Evolutionary conservation across 208 protist genomes (phyloP).

Genomic region (Herpetomonas samuelpessoai): DNA sequence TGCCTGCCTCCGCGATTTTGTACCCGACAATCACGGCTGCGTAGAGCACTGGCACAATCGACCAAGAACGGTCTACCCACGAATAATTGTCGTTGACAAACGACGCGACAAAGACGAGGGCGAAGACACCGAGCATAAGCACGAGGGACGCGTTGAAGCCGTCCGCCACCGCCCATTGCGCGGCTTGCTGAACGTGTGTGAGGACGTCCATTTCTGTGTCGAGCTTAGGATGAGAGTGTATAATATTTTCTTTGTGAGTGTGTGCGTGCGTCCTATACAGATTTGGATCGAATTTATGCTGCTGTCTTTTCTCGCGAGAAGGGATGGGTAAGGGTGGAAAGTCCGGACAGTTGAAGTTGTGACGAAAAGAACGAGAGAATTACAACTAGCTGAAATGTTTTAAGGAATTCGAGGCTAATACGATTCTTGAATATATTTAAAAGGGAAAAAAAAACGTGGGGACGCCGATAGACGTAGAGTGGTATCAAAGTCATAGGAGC

Average conservation of each 20-base stretch:
- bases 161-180: slow-evolving; percentile 1
- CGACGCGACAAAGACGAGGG: slow-evolving; percentile 50
- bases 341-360: no score
- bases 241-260: not conserved
- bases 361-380: no score
- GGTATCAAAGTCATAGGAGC: no score
- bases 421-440: not conserved
- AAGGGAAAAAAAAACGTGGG: slow-evolving; percentile 11
- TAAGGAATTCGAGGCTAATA: no score
- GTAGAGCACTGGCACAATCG: slow-evolving; percentile 67
- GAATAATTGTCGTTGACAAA: slow-evolving; percentile 66
- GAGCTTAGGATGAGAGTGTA: slow-evolving; percentile 3
- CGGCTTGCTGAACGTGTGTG: not conserved
- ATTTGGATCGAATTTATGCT: no score
- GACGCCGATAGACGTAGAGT: no score
- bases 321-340: no score
- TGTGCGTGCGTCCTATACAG: no score
- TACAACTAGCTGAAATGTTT: no score
- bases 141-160: slow-evolving; percentile 23
- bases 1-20: slow-evolving; percentile 9
- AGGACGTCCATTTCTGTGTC: not conserved
- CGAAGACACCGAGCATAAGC: slow-evolving; percentile 39
- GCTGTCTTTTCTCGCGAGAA: no score
- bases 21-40: slow-evolving; percentile 59
- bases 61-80: slow-evolving; percentile 81